Base-by-base conservation (phyloP, 176 grass and related monocot species). In the Oryza glaberrima region DNA sequence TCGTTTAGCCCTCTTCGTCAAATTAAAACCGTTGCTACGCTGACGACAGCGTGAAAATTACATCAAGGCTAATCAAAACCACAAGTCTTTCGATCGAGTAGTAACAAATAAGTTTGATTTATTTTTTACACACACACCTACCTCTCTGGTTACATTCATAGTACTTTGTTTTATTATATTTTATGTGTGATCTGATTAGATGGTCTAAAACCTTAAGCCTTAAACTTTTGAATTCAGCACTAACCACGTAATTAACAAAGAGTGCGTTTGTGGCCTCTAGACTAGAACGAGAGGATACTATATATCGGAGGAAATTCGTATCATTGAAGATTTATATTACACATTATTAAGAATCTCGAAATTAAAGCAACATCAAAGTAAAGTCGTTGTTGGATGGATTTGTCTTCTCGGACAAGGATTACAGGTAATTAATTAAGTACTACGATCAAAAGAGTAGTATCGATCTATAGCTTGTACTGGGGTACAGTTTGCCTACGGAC, bases 261-360 rank as follows among this genome's bases (percentile, higher is more conserved):
- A 9, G 23, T 0, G 30, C 30, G 30, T 32, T 32, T 30, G 40
- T 73, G 41, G 22, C 70, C n/a, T 9, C 71, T 4, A 28, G 43
- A 9, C 5, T 7, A 35, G 49, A 52, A 3, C 43, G 43, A 44
- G 43, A 44, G 43, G 43, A 44, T 32, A 32, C 28, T 44, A 28
- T 44, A 36, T 41, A 41, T 41, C 40, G 40, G 47, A 35, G 28
- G 49, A 76, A 56, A 56, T 12, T 34, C 28, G 30, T 36, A 36
- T 0, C 26, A 56, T 56, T 6, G 28, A 56, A 58, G 28, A 13
- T 32, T 3, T 32, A 32, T 32, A 32, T 41, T 41, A 0, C 9
- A 76, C 73, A 76, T n/a, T 12, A 54, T 58, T n/a, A 58, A 56
- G 28, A n/a, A 52, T 76, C 73, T 58, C 14, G 1, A 66, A 49